Evolutionary conservation across 2,329 filamentous ascomycete species (phyloP), one percentile per base, ranked within the genome.

Genomic region (Colletotrichum orchidophilum): DNA sequence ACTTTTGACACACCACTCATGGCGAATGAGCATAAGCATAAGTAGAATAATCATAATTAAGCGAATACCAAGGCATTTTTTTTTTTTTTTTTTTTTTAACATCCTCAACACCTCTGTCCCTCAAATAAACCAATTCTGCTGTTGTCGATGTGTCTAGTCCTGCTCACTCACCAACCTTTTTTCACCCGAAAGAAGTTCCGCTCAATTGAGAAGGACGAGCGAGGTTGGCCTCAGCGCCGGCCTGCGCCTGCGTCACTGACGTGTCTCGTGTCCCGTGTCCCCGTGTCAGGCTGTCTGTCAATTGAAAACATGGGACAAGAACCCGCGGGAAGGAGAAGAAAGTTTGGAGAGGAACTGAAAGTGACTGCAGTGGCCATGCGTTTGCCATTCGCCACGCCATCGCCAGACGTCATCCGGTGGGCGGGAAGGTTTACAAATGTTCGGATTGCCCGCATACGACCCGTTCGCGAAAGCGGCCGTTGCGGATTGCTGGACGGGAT

Each of bases 21-120:
- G 39, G 58, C 26, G 27, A 61, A 61, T 21, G 42, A 61, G 39
- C 58, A 61, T 61, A 49, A 49, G n/a, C 39, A 33, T 61, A 61
- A 11, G 6, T 26, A 61, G 8, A n/a, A 50, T 61, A 61, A 61
- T 61, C 42, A 18, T 61, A 61, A 61, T 61, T 49, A n/a, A 61
- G 7, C 58, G n/a, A 61, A 29, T 31, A 21, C 5, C 18, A 15
- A n/a, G 27, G 7, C 35, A 31, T 49, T 12, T 49, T 15, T 15
- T n/a, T n/a, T 49, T 12, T 49, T 15, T 15, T 49, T 12, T 49
- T 15, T 15, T 49, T 12, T 49, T 15, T 15, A 12, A 18, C n/a
- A 24, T 50, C 53, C 21, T 46, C 7, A 46, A 46, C 18, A 18
- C 18, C 9, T 9, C 11, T n/a, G 4, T 2, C 18, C 4, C 39